phyloP scores from a whole-genome alignment of 2,329 filamentous ascomycete genomes.

The Trichoderma endophyticum region DNA sequence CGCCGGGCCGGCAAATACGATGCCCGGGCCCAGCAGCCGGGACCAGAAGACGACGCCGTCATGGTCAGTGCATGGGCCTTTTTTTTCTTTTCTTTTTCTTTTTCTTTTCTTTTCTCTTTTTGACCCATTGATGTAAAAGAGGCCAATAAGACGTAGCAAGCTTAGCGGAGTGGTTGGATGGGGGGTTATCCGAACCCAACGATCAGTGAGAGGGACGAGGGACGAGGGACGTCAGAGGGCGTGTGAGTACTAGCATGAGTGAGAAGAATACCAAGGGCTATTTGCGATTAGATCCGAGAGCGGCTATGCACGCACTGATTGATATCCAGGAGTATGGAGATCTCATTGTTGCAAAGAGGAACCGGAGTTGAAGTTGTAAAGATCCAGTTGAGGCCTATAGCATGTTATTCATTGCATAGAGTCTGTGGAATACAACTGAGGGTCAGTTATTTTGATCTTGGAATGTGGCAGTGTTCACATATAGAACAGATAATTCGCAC shows the following conservation, averaged over 20 bases:
- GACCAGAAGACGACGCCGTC: neutral
- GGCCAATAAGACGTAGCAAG: neutral
- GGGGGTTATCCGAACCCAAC: neutral
- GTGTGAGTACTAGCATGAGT: neutral
- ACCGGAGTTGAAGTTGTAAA: neutral
- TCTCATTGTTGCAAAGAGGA: neutral
- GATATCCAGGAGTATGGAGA: neutral
- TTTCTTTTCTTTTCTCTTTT: neutral
- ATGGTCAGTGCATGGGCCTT: neutral
- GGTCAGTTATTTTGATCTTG: neutral
- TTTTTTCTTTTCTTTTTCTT: neutral
- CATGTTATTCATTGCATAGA: neutral
- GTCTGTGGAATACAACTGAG: neutral
- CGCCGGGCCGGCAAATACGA: neutral
- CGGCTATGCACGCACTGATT: constrained; percentile 6
- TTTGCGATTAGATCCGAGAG: neutral
- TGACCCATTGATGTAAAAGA: neutral
- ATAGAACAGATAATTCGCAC: neutral
- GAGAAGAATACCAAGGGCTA: constrained; percentile 10
- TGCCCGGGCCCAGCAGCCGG: neutral
- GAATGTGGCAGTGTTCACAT: neutral
- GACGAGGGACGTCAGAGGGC: neutral
- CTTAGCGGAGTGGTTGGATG: neutral
- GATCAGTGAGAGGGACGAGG: neutral
- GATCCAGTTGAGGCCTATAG: neutral